phyloP scores from a whole-genome alignment of 495 filamentous ascomycete genomes.

The Podospora anserina region DNA sequence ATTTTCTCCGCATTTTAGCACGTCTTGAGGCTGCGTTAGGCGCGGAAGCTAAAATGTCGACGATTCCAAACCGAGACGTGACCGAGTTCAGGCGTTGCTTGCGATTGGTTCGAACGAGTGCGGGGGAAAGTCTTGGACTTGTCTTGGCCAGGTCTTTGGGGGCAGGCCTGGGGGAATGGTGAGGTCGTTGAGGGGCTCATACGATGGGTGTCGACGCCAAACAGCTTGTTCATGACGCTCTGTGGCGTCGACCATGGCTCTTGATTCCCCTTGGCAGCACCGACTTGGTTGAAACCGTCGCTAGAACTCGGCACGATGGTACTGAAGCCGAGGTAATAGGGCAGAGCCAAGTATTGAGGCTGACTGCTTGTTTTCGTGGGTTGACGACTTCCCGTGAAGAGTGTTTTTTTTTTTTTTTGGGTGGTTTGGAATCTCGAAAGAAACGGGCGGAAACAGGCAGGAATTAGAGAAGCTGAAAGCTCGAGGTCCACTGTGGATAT shows the following conservation, averaged over 20 bases:
- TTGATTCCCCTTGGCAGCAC: background rate
- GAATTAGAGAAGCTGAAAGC: background rate
- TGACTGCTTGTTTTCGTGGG: background rate
- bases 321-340: background rate
- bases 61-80: conserved; percentile 3
- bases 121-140: conserved; percentile 5
- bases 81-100: conserved; percentile 19
- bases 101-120: conserved; percentile 13
- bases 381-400: background rate
- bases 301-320: background rate
- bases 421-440: background rate
- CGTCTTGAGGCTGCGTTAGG: background rate
- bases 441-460: background rate
- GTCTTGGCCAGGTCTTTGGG: conserved; percentile 1
- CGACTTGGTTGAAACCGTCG: background rate
- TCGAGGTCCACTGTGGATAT: background rate
- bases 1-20: conserved; percentile 6
- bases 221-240: background rate
- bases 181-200: background rate
- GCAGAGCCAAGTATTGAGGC: conserved; percentile 3
- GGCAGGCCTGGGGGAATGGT: background rate
- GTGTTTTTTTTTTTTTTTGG: background rate
- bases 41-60: background rate
- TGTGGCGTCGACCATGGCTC: conserved; percentile 1
- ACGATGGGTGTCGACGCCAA: background rate